Evolutionary conservation across 75 land plant species (phyloP).

Genomic region (Cunninghamia lanceolata): DNA sequence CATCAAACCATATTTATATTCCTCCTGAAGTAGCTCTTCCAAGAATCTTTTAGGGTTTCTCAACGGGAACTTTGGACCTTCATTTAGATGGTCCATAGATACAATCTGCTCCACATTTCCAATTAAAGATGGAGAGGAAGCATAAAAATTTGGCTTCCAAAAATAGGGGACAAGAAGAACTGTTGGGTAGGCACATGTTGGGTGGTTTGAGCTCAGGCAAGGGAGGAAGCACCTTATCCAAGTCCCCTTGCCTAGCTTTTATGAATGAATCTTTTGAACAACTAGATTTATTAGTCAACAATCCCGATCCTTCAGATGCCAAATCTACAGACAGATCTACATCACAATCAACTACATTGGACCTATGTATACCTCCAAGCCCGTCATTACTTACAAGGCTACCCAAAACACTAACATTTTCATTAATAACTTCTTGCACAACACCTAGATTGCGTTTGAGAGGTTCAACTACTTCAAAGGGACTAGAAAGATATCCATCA

Average conservation of each 20-base stretch:
- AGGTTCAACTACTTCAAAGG: constrained; percentile 1
- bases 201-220: neutral
- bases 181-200: neutral
- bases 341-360: neutral
- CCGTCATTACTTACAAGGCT: neutral
- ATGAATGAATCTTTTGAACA: neutral
- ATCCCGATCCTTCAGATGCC: neutral
- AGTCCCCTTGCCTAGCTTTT: neutral
- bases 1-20: too few species aligned
- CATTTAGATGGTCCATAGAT: too few species aligned
- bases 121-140: too few species aligned
- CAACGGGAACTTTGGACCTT: too few species aligned
- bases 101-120: too few species aligned
- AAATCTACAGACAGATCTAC: neutral
- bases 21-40: too few species aligned
- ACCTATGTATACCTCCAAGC: neutral
- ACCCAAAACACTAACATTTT: too few species aligned
- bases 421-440: neutral
- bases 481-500: constrained; percentile 2
- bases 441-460: neutral
- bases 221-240: neutral
- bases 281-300: neutral
- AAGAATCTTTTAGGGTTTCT: too few species aligned
- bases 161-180: neutral
- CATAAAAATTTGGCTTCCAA: too few species aligned